Base-by-base conservation (phyloP, 2,329 filamentous ascomycete species). In the Neofusicoccum sp. region DNA sequence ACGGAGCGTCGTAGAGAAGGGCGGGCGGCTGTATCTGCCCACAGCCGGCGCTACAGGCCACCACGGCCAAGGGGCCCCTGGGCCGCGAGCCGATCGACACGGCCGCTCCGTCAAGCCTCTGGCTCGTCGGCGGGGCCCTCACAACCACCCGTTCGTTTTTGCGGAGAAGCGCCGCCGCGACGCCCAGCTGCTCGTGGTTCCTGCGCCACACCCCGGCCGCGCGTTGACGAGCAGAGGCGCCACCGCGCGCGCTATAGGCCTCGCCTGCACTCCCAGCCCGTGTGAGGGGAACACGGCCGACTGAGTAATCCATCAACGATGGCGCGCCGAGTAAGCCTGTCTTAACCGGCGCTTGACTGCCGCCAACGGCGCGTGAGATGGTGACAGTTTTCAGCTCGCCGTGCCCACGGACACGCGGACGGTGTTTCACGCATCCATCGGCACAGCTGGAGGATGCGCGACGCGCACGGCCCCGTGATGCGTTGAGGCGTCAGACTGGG, bases 391-490 rank as follows among this genome's bases (percentile, higher is more conserved):
- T n/a, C n/a, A n/a, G n/a, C n/a, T n/a, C n/a, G n/a, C n/a, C n/a
- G n/a, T n/a, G n/a, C 4, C 14, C 33, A 24, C 49, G 20, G 36
- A 11, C 14, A n/a, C n/a, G 24, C 26, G 26, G 12, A 16, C 31
- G n/a, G 26, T 20, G 14, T 33, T 56, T 43, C 28, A 24, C 14
- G 7, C 24, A 31, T 43, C 6, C 20, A 20, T n/a, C n/a, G n/a
- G n/a, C n/a, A n/a, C n/a, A n/a, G n/a, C n/a, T n/a, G n/a, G 49
- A 7, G 34, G 36, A 33, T 26, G n/a, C 28, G 30, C 38, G 26
- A 12, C 28, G 54, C 12, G 54, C 54, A 47, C 41, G 54, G 54
- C 40, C 54, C 40, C 43, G 54, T 44, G 53, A 36, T 57, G 41
- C 30, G 49, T 24, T 14, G 49, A 34, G 36, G 49, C 49, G 53